Percentiles rank a stretch among this genome's conserved stretches.
Conservation (phyloP, 2,329 filamentous ascomycete genomes). For the Cercospora berteroae region DNA sequence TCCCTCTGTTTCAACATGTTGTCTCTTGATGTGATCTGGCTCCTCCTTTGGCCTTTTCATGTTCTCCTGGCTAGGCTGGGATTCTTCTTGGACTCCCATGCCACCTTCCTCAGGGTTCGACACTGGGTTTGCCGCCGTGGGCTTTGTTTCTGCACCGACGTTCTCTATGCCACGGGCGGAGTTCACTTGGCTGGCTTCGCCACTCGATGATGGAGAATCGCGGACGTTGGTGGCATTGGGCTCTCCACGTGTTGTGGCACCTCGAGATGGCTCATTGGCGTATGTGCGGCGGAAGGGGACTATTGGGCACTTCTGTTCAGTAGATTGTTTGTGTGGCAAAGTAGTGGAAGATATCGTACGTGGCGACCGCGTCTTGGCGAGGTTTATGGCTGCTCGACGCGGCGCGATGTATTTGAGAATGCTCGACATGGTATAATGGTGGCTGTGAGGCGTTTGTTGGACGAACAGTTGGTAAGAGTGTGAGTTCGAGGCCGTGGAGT, state of each 20-base stretch:
- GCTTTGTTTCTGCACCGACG: not conserved
- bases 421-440: not conserved
- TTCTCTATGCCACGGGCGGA: not conserved
- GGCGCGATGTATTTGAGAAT: not conserved
- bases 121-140: not conserved
- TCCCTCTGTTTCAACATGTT: conserved; percentile 26
- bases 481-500: not conserved
- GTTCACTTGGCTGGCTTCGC: not conserved
- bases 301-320: not conserved
- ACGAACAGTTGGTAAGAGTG: not conserved
- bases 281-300: not conserved
- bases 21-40: conserved; percentile 24
- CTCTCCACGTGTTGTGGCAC: not conserved
- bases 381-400: not conserved
- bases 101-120: not conserved
- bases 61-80: conserved; percentile 13
- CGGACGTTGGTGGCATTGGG: not conserved
- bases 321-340: not conserved
- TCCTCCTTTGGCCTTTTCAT: conserved; percentile 25
- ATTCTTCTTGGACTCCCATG: not conserved
- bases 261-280: not conserved
- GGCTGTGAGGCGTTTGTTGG: not conserved
- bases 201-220: not conserved
- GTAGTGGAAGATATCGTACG: not conserved
- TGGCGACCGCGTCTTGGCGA: not conserved